These are phyloP conservation scores for Collybia mongolica DNA, from an alignment of 768 basidiomycete genomes.

Conservation along the genomic window DNA sequence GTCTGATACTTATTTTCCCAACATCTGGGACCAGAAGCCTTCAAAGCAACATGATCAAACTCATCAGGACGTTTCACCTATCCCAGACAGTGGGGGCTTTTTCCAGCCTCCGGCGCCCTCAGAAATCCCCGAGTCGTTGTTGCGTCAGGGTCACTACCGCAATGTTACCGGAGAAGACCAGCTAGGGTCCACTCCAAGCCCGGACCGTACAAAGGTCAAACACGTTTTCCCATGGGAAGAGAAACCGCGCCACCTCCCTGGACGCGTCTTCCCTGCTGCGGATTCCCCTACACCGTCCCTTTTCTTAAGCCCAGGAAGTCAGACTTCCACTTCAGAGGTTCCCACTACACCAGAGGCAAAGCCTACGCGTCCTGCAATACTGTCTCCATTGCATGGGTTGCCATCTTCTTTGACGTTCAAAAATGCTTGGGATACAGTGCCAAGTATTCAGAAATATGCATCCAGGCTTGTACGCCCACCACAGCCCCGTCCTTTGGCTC, in stretches of 20 bases:
- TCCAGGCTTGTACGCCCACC: conserved; percentile 55
- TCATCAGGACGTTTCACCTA: conserved; percentile 31
- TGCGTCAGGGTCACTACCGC: conserved; percentile 75
- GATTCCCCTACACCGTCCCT: conserved; percentile 53
- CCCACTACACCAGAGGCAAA: conserved; percentile 35
- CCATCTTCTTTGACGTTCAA: conserved; percentile 62
- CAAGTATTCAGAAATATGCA: conserved; percentile 78
- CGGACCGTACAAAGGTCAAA: conserved; percentile 72
- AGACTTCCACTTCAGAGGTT: conserved; percentile 33
- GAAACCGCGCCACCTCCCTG: conserved; percentile 61
- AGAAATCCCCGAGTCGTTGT: conserved; percentile 62
- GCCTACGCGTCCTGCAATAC: conserved; percentile 17
- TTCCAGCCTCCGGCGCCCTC: conserved; percentile 62
- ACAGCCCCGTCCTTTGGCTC: conserved; percentile 37
- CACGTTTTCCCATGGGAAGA: conserved; percentile 96
- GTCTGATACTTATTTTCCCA: conserved; percentile 76
- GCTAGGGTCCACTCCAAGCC: conserved; percentile 45
- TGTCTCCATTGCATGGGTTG: conserved; percentile 49
- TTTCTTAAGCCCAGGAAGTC: conserved; percentile 37
- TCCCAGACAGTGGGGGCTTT: conserved; percentile 44
- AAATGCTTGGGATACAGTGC: conserved; percentile 86
- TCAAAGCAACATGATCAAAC: conserved; percentile 36
- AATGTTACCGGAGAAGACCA: conserved; percentile 53
- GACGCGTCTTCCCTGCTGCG: conserved; percentile 70
- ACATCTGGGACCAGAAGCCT: conserved; percentile 78